Base-by-base conservation (phyloP, 73 alveolate species). In the Paramecium pentaurelia region DNA sequence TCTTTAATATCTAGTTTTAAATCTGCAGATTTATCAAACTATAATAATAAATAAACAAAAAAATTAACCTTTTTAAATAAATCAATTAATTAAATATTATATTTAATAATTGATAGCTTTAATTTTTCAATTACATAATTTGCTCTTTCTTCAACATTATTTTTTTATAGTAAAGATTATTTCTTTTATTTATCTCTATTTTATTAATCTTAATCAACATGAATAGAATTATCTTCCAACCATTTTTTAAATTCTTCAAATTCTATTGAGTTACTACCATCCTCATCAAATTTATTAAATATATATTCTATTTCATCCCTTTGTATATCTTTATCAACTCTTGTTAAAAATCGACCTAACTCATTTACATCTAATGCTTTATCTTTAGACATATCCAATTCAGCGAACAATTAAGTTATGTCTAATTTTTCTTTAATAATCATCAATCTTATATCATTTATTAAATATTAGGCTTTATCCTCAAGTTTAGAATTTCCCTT, bases 221-320 rank as follows among this genome's bases (percentile, higher is more conserved):
- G 59, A 42, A 47, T 89, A 28, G 71, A 84, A 44, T 89, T 89
- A 28, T 71, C 77, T 44, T 77, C 86, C 54, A 89, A 73, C 94
- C 94, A 89, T 83, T 89, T 89, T 51, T 77, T 44, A 71, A 89
- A 89, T 30, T 89, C 94, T 71, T 89, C 94, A 47, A 89, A 89
- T 40, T 83, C 88, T 18, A 89, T 89, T 38, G 77, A 47, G 60
- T 89, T 89, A 85, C 77, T 83, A 71, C 88, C 88, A 89, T 89
- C 94, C 32, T 89, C 94, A 51, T 89, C 94, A 71, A 89, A 89
- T 71, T 89, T 89, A 89, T 89, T 89, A 83, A 89, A 89, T 25
- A 89, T 89, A 40, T 89, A 89, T 89, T 89, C 94, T 4, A 89
- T 89, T 71, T 89, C 94, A 1, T 77, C 86, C 42, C 94, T 89